Evolutionary conservation across 228 moss, liverwort and hornwort genomes (phyloP).

Genomic region (Sphagnum magellanicum): DNA sequence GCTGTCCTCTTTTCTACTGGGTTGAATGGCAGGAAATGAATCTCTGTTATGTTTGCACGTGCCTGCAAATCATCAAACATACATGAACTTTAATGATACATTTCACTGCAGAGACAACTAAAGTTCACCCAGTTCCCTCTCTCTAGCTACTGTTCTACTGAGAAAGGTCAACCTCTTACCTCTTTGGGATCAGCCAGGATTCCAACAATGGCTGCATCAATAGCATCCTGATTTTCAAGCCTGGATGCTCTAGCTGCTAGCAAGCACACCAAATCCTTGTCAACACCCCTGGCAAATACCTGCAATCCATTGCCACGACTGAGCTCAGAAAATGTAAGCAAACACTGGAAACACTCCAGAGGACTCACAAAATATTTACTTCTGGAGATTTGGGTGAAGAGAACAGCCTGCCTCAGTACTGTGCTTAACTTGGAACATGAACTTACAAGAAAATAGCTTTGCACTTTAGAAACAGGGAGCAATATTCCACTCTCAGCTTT

Average conservation of each 20-base stretch:
- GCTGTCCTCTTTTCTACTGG: conserved; percentile 2
- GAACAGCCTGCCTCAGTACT: too few relatives aligned
- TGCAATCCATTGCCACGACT: background rate
- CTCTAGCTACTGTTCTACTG: too few relatives aligned
- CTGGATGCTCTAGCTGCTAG: conserved; percentile 4
- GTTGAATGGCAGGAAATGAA: conserved; percentile 3
- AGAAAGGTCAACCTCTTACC: background rate
- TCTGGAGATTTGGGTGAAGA: too few relatives aligned
- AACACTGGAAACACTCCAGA: too few relatives aligned
- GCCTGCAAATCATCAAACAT: background rate
- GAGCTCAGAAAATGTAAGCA: too few relatives aligned
- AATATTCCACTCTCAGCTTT: too few relatives aligned
- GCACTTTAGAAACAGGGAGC: background rate
- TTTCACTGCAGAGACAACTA: too few relatives aligned
- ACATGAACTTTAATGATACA: too few relatives aligned
- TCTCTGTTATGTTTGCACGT: background rate
- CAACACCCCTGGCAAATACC: conserved; percentile 3
- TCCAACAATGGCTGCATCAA: conserved; percentile 7
- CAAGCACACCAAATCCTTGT: conserved; percentile 6
- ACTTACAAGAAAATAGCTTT: too few relatives aligned
- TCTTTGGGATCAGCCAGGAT: conserved; percentile 2
- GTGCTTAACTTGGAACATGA: too few relatives aligned
- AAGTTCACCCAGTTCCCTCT: too few relatives aligned
- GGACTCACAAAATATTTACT: too few relatives aligned
- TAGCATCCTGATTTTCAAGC: conserved; percentile 4